phyloP scores from a whole-genome alignment of 1,284 basidiomycete species.

The Apiotrichum sp. region DNA sequence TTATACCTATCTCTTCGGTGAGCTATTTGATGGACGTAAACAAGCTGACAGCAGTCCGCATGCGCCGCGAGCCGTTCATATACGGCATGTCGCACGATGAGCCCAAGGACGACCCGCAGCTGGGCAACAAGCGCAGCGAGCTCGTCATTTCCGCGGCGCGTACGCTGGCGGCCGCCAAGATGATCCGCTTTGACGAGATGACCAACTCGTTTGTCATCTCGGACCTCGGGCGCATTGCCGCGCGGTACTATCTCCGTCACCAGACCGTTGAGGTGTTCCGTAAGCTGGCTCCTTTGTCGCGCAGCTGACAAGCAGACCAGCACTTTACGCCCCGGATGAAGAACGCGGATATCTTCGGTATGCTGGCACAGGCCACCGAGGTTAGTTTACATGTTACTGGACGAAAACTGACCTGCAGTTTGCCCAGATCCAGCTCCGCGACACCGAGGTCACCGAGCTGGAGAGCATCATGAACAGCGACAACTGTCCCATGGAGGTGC shows the following conservation, averaged over 20 bases:
- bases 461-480: constrained; percentile 60
- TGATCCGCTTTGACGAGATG: constrained; percentile 71
- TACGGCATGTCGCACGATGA: constrained; percentile 83
- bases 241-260: constrained; percentile 90
- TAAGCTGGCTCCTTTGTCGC: too few species aligned
- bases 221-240: constrained; percentile 88
- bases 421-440: constrained; percentile 88
- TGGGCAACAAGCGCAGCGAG: constrained; percentile 67
- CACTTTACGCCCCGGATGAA: constrained; percentile 78
- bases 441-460: constrained; percentile 82
- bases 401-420: constrained; percentile 51
- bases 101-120: constrained; percentile 66
- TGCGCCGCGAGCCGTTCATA: constrained; percentile 84
- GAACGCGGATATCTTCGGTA: constrained; percentile 82
- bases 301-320: constrained; percentile 50
- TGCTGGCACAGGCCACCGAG: constrained; percentile 87
- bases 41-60: constrained; percentile 57
- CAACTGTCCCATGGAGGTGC: constrained; percentile 65
- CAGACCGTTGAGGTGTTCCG: constrained; percentile 79
- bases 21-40: too few species aligned
- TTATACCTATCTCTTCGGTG: constrained; percentile 82
- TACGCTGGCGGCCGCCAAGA: constrained; percentile 66
- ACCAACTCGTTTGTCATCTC: constrained; percentile 66
- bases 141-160: constrained; percentile 67
- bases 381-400: too few species aligned